Base-by-base conservation (phyloP, 2,329 filamentous ascomycete species). In the Nothophoma quercina region DNA sequence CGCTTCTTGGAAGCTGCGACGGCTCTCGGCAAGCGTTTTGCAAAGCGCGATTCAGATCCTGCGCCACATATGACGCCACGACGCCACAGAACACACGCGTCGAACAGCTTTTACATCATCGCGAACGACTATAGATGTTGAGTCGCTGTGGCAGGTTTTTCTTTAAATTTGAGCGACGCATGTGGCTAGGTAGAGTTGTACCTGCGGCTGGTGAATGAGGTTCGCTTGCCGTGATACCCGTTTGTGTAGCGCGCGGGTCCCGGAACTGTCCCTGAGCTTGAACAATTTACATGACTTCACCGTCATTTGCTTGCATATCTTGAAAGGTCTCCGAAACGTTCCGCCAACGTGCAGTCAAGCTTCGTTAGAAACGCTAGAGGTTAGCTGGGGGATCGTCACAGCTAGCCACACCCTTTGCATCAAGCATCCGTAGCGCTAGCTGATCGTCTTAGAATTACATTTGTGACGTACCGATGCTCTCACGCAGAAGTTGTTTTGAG, bases 71-170 rank as follows among this genome's bases (percentile, higher is more conserved):
- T n/a, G n/a, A n/a, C n/a, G n/a, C n/a, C n/a, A n/a, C 15, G 16
- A 39, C 39, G 47, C 47, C 47, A 51, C 47, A 51, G 40, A 4
- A 16, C 28, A n/a, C 34, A 51, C 40, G 47, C 33, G 40, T 33
- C 30, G 56, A 16, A 15, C 49, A 42, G 44, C 45, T 34, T 49
- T n/a, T 51, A 48, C 53, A 51, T 59, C 56, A 58, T 58, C 28
- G 43, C 22, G 34, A 30, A 19, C n/a, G 38, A 38, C 25, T 36
- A 36, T 44, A 45, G 52, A 54, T 22, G 32, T 28, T 45, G 47
- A 47, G 34, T 12, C 38, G 28, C 19, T 26, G 47, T 43, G 45
- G 49, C 56, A 52, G 40, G 41, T 29, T 43, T 51, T 36, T 15
- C 34, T 18, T 15, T 26, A 18, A 32, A 26, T 47, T 33, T 3